Evolutionary conservation across 2,329 filamentous ascomycete genomes (phyloP), one percentile per base, ranked within the genome.

Genomic region (Periglandula ipomoeae): DNA sequence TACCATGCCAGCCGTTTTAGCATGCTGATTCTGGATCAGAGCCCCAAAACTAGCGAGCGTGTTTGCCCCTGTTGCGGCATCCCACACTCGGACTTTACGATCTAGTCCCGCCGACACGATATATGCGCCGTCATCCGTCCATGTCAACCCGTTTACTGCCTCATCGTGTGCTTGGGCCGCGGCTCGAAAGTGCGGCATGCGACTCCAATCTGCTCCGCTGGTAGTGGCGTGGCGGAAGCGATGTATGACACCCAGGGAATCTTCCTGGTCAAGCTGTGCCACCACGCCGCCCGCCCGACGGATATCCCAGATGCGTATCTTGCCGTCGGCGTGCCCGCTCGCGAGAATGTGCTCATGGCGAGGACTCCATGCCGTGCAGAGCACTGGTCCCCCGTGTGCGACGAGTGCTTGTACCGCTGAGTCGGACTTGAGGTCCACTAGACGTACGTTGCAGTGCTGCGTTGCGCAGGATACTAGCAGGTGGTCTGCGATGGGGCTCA

Each of bases 1-100:
- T 48, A 89, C 67, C 50, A 89, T 79, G 41, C 72, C 74, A 19
- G 79, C 70, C 51, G 75, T 82, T 19, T 76, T 78, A 5, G 84
- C 70, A 56, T 77, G 82, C 55, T 70, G 75, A 62, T 96, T 96
- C 57, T 83, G 84, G 37, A 96, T 75, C 24, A 82, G 75, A 1
- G 90, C 87, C 0, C 89, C 89, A 61, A 96, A 97, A 63, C 85
- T 90, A 0, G 86, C 87, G 5, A 96, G 78, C 0, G 87, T 94
- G 64, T 97, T 96, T 17, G 85, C 85, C 2, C 89, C 89, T 0
- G 81, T 87, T 0, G 74, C 74, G 2, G 86, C 80, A 61, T 95
- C 79, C 91, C 91, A 97, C 1, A 96, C 87, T 4, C 90, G 79
- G 53, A 97, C 84, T 8, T 85, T 80, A 44, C 87, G 76, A 62